Percentiles rank a stretch among this genome's conserved stretches.
Evolutionary conservation across 768 basidiomycete species (phyloP).

Genomic region (Russula sp.): DNA sequence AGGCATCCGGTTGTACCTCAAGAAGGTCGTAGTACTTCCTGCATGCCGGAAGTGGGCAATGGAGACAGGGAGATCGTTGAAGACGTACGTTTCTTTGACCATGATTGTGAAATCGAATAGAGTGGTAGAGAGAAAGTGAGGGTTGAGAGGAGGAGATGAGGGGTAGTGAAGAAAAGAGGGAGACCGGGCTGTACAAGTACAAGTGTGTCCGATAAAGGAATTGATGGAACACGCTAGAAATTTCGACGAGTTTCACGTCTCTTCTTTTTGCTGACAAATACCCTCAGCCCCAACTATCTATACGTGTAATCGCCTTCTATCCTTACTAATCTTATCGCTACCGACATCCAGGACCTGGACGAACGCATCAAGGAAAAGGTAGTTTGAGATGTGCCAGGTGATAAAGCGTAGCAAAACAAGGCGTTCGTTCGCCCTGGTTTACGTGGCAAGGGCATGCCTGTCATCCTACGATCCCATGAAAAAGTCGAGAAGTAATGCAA

Average conservation of each 20-base stretch:
- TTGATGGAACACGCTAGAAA: slow-evolving; percentile 39
- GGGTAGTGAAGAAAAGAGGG: slow-evolving; percentile 12
- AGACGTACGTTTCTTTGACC: slow-evolving; percentile 64
- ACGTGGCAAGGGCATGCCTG: slow-evolving; percentile 2
- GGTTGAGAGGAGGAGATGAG: slow-evolving; percentile 10
- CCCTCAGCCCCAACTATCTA: not conserved
- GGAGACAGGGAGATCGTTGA: not conserved
- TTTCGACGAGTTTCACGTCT: slow-evolving; percentile 26
- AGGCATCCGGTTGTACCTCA: slow-evolving; percentile 72
- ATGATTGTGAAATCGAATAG: slow-evolving; percentile 33
- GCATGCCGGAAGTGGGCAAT: slow-evolving; percentile 16
- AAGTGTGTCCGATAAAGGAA: slow-evolving; percentile 27
- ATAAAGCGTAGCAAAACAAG: too few species aligned
- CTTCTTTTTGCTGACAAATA: slow-evolving; percentile 13
- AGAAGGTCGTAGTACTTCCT: slow-evolving; percentile 93
- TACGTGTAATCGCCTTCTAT: too few species aligned
- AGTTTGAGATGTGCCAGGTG: too few species aligned
- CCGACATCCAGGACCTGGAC: too few species aligned
- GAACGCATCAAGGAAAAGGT: too few species aligned
- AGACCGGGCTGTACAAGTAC: not conserved
- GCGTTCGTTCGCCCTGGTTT: not conserved
- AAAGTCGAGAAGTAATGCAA: slow-evolving; percentile 39
- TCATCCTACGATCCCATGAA: slow-evolving; percentile 30
- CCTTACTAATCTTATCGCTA: too few species aligned
- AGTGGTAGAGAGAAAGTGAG: slow-evolving; percentile 15